These are phyloP conservation scores for Fusarium tricinctum DNA, from an alignment of 2,329 filamentous ascomycete genomes.

Conservation along the genomic window DNA sequence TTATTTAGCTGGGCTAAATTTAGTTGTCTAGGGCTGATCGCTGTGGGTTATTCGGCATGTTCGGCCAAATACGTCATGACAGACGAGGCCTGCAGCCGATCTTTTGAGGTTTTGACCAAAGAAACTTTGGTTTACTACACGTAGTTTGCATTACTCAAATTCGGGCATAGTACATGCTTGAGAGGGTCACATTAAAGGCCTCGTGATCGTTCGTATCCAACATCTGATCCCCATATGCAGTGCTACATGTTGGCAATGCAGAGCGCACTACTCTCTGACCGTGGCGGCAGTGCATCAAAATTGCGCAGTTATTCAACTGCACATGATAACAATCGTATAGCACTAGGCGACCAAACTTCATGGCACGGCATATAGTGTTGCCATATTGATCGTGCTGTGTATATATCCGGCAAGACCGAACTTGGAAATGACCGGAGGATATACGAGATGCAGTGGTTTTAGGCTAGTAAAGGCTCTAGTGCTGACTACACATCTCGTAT, in stretches of 20 bases:
- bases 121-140: background rate
- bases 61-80: constrained; percentile 1
- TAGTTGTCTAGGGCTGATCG: constrained; percentile 6
- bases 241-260: background rate
- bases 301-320: background rate
- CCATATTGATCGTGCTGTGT: no score
- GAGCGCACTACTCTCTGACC: background rate
- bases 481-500: constrained; percentile 18
- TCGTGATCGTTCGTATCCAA: background rate
- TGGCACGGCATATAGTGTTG: background rate
- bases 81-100: background rate
- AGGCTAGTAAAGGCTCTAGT: background rate
- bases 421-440: background rate
- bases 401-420: no score
- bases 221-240: background rate
- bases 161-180: background rate
- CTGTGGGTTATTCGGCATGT: background rate
- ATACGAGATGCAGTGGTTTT: background rate
- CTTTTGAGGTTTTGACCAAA: background rate
- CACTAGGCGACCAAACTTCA: background rate
- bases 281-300: background rate
- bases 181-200: background rate
- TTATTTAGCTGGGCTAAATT: constrained; percentile 8
- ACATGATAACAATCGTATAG: background rate
- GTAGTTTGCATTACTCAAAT: background rate